Base-by-base conservation (phyloP, 2,329 filamentous ascomycete genomes). In the Epichloe gansuensis region DNA sequence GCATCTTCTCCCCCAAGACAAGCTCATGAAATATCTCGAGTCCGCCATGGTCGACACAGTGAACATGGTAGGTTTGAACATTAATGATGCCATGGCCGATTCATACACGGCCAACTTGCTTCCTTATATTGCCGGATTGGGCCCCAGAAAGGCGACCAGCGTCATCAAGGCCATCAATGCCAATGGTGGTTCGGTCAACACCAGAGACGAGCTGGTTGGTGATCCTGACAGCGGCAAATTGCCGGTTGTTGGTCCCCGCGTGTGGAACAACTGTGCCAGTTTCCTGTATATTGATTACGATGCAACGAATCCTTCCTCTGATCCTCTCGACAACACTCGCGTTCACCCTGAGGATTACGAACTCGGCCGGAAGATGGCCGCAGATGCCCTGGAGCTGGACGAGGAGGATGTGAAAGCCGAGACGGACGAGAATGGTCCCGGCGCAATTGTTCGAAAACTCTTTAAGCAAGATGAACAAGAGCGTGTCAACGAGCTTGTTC, bases 31-130 rank as follows among this genome's bases (percentile, higher is more conserved):
- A 65, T 82, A 89, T 54, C 77, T 98, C 15, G 93, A 98, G 62
- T 94, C 87, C n/a, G 89, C 91, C 44, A 87, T 98, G 81, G 91
- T 98, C 11, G 93, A 98, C 65, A 95, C 95, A 78, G 93, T 98
- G 59, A 98, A 98, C 65, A 81, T 98, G 43, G 89, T 90, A 45
- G 93, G 93, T 63, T 88, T 98, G 39, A 88, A 97, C 61, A 85
- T 98, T 63, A 95, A 96, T 61, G 90, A 96, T 58, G 89, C 90
- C 13, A 83, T 95, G 52, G 77, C 76, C 42, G 88, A 96, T 65
- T 65, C 81, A 1, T 89, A 93, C 61, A 85, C 87, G 8, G 89
- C 89, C 13, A 93, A 91, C 57, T 77, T 98, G 1, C 75, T 98
- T 39, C 90, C 90, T 4, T 98, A 90, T 60, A 81, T 98, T 23